These are phyloP conservation scores for Chalaropsis ovoidea DNA, from an alignment of 2,329 filamentous ascomycete species.

Conservation along the genomic window DNA sequence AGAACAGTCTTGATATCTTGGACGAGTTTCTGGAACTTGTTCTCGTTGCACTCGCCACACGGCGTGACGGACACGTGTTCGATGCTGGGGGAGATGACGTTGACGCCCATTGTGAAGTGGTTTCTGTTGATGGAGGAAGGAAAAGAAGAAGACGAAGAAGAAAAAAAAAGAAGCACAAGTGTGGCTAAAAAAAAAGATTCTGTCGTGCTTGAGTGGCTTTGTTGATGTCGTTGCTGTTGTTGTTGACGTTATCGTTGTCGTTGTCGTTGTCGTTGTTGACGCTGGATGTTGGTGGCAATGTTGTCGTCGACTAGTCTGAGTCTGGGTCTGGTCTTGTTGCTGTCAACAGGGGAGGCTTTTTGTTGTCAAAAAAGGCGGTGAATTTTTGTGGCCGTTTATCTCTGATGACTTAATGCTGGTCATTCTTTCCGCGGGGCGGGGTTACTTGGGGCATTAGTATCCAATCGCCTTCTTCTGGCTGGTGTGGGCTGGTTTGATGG, in stretches of 20 bases:
- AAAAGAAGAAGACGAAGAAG: neutral
- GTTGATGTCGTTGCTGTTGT: too few species aligned
- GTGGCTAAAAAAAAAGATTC: too few species aligned
- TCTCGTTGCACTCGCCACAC: conserved; percentile 26
- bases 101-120: conserved; percentile 21
- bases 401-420: conserved; percentile 18
- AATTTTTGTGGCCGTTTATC: conserved; percentile 17
- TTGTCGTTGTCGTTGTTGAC: conserved; percentile 6
- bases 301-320: neutral
- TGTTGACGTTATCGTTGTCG: neutral
- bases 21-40: conserved; percentile 60
- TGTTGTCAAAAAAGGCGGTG: conserved; percentile 21
- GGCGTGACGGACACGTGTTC: conserved; percentile 17
- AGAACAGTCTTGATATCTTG: conserved; percentile 61
- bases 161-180: neutral
- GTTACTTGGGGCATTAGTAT: conserved; percentile 15
- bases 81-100: conserved; percentile 23
- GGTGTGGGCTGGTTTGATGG: conserved; percentile 1
- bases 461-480: conserved; percentile 17
- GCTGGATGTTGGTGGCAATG: conserved; percentile 3
- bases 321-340: conserved; percentile 12
- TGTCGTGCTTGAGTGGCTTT: conserved; percentile 10
- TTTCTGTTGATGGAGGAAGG: neutral
- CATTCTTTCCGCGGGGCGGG: conserved; percentile 21
- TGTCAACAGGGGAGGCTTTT: conserved; percentile 6